Percentiles rank a stretch among this genome's conserved stretches.
These are phyloP conservation scores for Helianthus tuberosus DNA, from an alignment of 129 eudicot species.

Conservation along the genomic window DNA sequence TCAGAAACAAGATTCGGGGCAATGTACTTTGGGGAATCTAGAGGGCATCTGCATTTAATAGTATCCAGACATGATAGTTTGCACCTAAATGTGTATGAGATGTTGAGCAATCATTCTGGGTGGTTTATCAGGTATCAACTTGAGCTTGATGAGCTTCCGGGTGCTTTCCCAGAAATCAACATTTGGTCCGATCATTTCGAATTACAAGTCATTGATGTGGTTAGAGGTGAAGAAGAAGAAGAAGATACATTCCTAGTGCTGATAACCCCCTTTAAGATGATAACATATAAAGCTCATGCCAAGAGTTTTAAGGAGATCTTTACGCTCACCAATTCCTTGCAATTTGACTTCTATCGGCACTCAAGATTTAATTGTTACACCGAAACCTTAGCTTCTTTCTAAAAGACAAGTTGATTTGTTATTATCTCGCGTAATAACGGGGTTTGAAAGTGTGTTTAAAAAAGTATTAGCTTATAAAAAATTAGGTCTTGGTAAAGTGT, in stretches of 20 bases:
- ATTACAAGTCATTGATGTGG: not conserved
- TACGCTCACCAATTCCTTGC: not conserved
- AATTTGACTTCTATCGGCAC: not conserved
- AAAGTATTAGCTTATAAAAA: too few relatives aligned
- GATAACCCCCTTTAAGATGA: not conserved
- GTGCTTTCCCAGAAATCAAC: not conserved
- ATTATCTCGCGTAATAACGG: too few relatives aligned
- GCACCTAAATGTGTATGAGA: not conserved
- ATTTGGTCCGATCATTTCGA: too few relatives aligned
- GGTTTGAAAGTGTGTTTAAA: too few relatives aligned
- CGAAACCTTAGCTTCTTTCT: too few relatives aligned
- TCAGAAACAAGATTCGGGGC: too few relatives aligned
- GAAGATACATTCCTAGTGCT: conserved; percentile 1
- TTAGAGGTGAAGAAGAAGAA: not conserved
- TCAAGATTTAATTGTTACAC: too few relatives aligned
- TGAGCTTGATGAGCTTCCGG: not conserved
- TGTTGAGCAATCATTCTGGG: not conserved
- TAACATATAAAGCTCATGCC: not conserved
- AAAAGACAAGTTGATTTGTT: too few relatives aligned
- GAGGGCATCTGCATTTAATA: not conserved
- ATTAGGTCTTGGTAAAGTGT: too few relatives aligned
- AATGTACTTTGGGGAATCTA: too few relatives aligned
- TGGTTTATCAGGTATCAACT: not conserved
- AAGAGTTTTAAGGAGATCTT: not conserved
- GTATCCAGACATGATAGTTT: not conserved